phyloP scores from a whole-genome alignment of 129 eudicot genomes.

The Lonicera japonica region DNA sequence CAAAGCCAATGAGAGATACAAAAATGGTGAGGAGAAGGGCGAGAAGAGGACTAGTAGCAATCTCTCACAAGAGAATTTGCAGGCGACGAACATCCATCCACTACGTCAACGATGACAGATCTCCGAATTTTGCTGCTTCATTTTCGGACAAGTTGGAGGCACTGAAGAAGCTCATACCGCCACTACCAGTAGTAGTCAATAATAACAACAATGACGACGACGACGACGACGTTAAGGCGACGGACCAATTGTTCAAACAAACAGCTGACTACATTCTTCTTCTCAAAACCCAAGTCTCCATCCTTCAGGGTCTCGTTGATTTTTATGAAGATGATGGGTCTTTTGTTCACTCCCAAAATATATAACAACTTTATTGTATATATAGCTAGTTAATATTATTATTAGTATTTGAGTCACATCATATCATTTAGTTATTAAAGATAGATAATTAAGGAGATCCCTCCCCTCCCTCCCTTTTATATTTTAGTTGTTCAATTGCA shows the following conservation, averaged over 20 bases:
- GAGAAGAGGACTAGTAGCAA: background rate
- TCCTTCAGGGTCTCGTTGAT: constrained; percentile 49
- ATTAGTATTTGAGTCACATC: too few species aligned
- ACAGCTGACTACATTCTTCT: constrained; percentile 71
- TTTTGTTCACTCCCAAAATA: background rate
- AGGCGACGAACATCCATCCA: constrained; percentile 11
- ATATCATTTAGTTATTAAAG: too few species aligned
- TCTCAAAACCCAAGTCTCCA: constrained; percentile 50
- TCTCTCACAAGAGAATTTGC: constrained; percentile 9
- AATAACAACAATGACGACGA: too few species aligned
- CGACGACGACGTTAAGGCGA: constrained; percentile 16
- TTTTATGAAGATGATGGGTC: constrained; percentile 34
- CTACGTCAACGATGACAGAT: background rate
- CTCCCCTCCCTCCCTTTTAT: too few species aligned
- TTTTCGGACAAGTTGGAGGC: constrained; percentile 71
- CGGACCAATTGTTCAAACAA: constrained; percentile 59
- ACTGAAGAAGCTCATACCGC: constrained; percentile 60
- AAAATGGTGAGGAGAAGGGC: constrained; percentile 26
- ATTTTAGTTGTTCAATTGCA: too few species aligned
- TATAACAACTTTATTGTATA: background rate
- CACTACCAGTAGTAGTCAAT: too few species aligned
- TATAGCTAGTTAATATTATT: too few species aligned
- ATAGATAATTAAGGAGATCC: too few species aligned
- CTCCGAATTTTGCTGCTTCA: constrained; percentile 24
- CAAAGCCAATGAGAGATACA: constrained; percentile 33